Evolutionary conservation across 495 filamentous ascomycete species (phyloP).

Genomic region (Aspergillus panamensis): DNA sequence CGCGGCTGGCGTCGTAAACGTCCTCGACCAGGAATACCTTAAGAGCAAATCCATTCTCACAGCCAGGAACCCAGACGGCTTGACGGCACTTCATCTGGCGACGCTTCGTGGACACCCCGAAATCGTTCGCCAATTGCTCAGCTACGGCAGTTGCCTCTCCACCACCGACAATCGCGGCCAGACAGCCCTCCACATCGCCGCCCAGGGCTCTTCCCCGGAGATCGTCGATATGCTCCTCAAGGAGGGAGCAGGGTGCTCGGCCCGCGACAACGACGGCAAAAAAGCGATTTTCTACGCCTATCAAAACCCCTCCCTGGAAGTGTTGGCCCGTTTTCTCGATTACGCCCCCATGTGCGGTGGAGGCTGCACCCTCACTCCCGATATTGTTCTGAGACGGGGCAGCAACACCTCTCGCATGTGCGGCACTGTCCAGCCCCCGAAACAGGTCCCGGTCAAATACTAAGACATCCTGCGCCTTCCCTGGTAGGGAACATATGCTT

Average conservation of each 20-base stretch:
- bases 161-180: slow-evolving; percentile 6
- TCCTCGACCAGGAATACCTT: background rate
- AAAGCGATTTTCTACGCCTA: slow-evolving; percentile 17
- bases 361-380: slow-evolving; percentile 9
- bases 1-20: slow-evolving; percentile 1
- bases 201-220: background rate
- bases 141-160: background rate
- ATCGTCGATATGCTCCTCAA: slow-evolving; percentile 7
- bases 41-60: slow-evolving; percentile 8
- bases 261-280: slow-evolving; percentile 7
- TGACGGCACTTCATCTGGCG: slow-evolving; percentile 15
- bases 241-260: background rate
- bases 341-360: slow-evolving; percentile 5
- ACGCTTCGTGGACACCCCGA: background rate
- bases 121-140: slow-evolving; percentile 1
- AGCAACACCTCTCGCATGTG: background rate
- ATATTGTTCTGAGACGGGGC: slow-evolving; percentile 8
- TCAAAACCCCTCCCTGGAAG: background rate
- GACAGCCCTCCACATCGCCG: slow-evolving; percentile 11
- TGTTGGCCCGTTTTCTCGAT: slow-evolving; percentile 4
- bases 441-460: no score
- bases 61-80: background rate
- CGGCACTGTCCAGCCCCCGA: no score
- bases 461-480: no score
- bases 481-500: no score